Base-by-base conservation (phyloP, 2,329 filamentous ascomycete genomes). In the Penicillium sp. region DNA sequence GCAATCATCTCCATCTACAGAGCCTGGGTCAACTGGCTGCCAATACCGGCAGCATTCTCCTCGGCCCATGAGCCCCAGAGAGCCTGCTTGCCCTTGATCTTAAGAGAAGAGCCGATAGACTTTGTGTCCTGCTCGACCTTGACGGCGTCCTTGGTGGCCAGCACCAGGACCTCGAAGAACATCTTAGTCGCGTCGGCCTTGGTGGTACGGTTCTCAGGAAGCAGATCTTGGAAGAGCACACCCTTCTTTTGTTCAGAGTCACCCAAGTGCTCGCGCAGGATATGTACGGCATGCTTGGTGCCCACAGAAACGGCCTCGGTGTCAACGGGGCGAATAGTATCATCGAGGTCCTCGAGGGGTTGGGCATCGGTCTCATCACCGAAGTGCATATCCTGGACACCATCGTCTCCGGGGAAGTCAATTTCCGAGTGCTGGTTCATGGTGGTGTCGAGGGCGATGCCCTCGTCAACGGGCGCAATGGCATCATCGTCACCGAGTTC, bases 61-160 rank as follows among this genome's bases (percentile, higher is more conserved):
- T 97, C 93, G 0, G 93, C 93, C 93, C 93, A 98, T 29, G 85
- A 83, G 42, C 91, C 93, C 91, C 93, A 98, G 2, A 98, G 82
- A n/a, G 88, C 91, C 59, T 88, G 81, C 79, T 98, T 98, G 49
- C 86, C 89, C 56, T 89, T 79, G 48, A 98, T 86, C 48, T 85
- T 79, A 62, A 98, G 88, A 11, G 85, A 80, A 2, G 84, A 86
- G 40, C 90, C 90, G 22, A 97, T 79, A 29, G 77, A 63, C 11
- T 79, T 79, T 51, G 84, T 75, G 40, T 80, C 79, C 70, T 98
- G 93, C 66, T 97, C 91, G 22, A 97, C 89, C 71, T 95, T 95
- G 72, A 98, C 87, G 23, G 93, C 93, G 66, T 98, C 93, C 73
- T 98, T 98, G 34, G 93, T 98, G 4, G 91, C 93, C 38, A 98